phyloP scores from a whole-genome alignment of 163 green algal species.

The Coccomyxa subellipsoidea region DNA sequence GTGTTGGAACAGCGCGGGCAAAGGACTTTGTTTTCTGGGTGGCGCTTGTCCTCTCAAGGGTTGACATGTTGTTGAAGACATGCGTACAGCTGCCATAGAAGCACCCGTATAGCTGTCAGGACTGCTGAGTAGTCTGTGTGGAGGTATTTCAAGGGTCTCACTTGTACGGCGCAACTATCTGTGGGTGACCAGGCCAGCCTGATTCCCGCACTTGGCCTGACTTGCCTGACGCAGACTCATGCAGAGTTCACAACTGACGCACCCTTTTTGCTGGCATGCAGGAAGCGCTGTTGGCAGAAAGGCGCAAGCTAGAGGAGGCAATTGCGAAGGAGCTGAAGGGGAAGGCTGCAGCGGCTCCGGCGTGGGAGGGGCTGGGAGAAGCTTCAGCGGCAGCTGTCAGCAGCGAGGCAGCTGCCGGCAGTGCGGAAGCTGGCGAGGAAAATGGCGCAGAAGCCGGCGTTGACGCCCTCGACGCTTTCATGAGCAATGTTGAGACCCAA shows the following conservation, averaged over 20 bases:
- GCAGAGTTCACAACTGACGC: neutral
- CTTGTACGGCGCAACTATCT: too few species aligned
- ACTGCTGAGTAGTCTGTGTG: too few species aligned
- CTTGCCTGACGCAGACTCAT: too few species aligned
- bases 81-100: too few species aligned
- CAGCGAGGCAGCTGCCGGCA: neutral
- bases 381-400: conserved; percentile 1
- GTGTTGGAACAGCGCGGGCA: too few species aligned
- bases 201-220: too few species aligned
- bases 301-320: conserved; percentile 29
- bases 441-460: conserved; percentile 17
- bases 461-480: conserved; percentile 76
- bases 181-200: too few species aligned
- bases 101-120: too few species aligned
- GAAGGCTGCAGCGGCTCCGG: neutral
- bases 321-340: conserved; percentile 37
- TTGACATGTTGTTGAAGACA: too few species aligned
- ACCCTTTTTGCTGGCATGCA: conserved; percentile 1
- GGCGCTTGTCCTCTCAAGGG: too few species aligned
- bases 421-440: conserved; percentile 5
- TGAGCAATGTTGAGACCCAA: conserved; percentile 55
- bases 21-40: too few species aligned
- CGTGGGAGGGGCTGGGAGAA: conserved; percentile 8
- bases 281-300: conserved; percentile 52
- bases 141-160: too few species aligned